Evolutionary conservation across 75 land plant genomes (phyloP).

Genomic region (Cunninghamia lanceolata): DNA sequence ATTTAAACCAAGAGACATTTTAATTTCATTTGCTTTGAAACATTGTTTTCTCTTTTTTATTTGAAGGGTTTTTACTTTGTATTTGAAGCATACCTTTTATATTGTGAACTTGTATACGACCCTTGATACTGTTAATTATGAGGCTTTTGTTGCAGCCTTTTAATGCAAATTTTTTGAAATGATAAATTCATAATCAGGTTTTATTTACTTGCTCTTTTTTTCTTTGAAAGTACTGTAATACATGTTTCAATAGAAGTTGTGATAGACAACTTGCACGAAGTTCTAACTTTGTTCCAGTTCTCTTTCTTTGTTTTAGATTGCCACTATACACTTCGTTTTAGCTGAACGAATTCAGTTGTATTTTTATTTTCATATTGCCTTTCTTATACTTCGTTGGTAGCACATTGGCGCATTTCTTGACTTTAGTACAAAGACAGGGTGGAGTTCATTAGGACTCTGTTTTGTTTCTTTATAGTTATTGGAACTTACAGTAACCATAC

Average conservation of each 20-base stretch:
- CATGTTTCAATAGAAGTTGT: too few relatives aligned
- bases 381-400: not conserved
- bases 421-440: not conserved
- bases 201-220: not conserved
- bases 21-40: not conserved
- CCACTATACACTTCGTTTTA: not conserved
- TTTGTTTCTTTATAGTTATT: not conserved
- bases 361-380: not conserved
- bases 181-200: not conserved
- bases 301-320: not conserved
- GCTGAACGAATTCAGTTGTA: not conserved
- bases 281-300: not conserved
- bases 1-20: conserved; percentile 21
- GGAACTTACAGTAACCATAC: not conserved
- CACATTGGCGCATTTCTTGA: not conserved
- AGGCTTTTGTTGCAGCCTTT: not conserved
- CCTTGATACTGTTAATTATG: not conserved
- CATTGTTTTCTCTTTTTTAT: not conserved
- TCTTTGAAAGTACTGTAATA: not conserved
- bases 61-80: not conserved
- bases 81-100: not conserved
- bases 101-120: not conserved
- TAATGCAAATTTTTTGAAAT: not conserved
- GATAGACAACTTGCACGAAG: not conserved
- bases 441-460: not conserved